phyloP scores from a whole-genome alignment of 306 rosid species.

The Heteromeles arbutifolia region DNA sequence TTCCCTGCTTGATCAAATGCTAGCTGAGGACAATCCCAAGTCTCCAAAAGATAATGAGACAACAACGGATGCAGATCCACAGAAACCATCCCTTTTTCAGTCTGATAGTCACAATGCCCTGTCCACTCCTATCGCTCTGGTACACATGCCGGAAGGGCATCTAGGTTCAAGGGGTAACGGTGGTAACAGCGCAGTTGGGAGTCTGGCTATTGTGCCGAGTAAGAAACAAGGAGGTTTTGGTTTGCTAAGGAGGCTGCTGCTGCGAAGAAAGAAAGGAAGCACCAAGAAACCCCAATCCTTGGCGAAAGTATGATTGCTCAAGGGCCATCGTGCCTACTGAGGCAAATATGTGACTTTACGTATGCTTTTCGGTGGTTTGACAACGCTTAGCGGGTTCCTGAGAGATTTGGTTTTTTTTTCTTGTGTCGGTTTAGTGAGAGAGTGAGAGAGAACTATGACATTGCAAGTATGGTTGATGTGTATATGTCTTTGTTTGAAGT shows the following conservation, averaged over 20 bases:
- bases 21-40: constrained; percentile 47
- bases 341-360: background rate
- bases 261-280: constrained; percentile 46
- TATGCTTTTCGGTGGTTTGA: constrained; percentile 2
- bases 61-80: constrained; percentile 14
- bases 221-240: constrained; percentile 50
- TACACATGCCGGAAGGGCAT: constrained; percentile 13
- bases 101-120: constrained; percentile 19
- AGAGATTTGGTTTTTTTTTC: constrained; percentile 4
- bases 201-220: constrained; percentile 37
- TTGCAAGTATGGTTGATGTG: constrained; percentile 26
- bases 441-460: constrained; percentile 14
- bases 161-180: constrained; percentile 23
- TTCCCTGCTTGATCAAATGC: constrained; percentile 52
- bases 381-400: constrained; percentile 11
- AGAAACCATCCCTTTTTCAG: constrained; percentile 22
- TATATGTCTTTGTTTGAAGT: constrained; percentile 17
- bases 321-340: background rate
- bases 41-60: constrained; percentile 25
- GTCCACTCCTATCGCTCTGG: constrained; percentile 15
- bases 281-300: constrained; percentile 28
- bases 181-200: constrained; percentile 19
- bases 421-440: background rate
- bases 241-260: constrained; percentile 53
- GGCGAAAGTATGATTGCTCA: constrained; percentile 21